Percentiles rank a stretch among this genome's conserved stretches.
Conservation (phyloP, 768 basidiomycete genomes). For the Mycena filopes region DNA sequence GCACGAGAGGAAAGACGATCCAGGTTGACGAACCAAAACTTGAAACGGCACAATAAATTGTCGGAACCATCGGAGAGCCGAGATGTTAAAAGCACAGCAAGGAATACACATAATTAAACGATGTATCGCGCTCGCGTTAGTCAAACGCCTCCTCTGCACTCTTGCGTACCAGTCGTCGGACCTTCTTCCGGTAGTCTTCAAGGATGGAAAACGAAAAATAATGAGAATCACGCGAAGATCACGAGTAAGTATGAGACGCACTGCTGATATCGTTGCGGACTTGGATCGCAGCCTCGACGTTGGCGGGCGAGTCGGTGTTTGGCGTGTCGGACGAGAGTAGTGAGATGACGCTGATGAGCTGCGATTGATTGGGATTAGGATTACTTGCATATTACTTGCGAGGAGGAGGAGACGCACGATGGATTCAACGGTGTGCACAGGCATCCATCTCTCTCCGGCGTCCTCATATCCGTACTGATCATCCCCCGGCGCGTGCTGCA, state of each 20-base stretch:
- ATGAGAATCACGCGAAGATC: constrained; percentile 1
- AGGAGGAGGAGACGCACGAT: constrained; percentile 67
- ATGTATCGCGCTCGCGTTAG: constrained; percentile 43
- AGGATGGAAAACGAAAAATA: constrained; percentile 34
- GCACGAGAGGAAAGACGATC: too few relatives aligned
- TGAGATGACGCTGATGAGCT: constrained; percentile 98
- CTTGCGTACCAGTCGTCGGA: constrained; percentile 85
- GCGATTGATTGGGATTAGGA: constrained; percentile 21
- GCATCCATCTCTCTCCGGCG: constrained; percentile 97
- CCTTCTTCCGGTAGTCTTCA: constrained; percentile 94
- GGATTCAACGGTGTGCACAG: constrained; percentile 96
- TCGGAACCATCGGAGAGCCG: constrained; percentile 6
- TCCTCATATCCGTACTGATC: constrained; percentile 98
- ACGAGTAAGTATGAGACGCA: constrained; percentile 44
- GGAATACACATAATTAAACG: constrained; percentile 26
- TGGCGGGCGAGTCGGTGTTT: constrained; percentile 93
- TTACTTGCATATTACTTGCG: constrained; percentile 29
- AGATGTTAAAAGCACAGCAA: constrained; percentile 32
- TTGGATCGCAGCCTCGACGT: constrained; percentile 95
- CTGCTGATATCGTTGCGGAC: constrained; percentile 72
- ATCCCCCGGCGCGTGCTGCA: constrained; percentile 92
- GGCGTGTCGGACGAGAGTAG: constrained; percentile 92
- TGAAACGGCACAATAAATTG: too few relatives aligned
- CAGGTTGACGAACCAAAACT: too few relatives aligned
- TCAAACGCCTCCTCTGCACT: constrained; percentile 93